Evolutionary conservation across 202 grass and related monocot genomes (phyloP).

Genomic region (Sporobolus alterniflorus): DNA sequence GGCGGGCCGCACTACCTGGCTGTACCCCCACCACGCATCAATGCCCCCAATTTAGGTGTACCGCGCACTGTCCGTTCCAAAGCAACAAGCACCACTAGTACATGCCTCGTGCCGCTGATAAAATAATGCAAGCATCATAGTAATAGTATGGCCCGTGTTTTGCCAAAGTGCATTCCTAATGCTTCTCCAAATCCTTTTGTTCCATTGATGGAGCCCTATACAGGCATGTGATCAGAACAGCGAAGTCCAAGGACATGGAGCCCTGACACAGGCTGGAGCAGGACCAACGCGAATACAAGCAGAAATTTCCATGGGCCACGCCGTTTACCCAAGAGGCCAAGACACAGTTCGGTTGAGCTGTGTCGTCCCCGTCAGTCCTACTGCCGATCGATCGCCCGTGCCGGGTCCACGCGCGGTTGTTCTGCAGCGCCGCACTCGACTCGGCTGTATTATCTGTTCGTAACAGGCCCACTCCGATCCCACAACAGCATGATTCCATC

Average conservation of each 20-base stretch:
- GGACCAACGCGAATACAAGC: background rate
- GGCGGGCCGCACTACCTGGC: constrained; percentile 5
- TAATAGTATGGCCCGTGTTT: too few species aligned
- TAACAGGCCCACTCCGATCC: too few species aligned
- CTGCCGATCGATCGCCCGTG: too few species aligned
- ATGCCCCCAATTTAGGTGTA: constrained; percentile 22
- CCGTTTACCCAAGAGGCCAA: background rate
- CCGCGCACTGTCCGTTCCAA: background rate
- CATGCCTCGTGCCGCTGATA: background rate
- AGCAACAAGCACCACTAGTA: background rate
- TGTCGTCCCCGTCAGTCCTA: background rate
- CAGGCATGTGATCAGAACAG: background rate
- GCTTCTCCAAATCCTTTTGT: background rate
- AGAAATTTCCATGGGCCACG: background rate
- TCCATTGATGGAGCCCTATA: background rate
- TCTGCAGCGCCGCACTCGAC: too few species aligned
- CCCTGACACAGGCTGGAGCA: background rate
- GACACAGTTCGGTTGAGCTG: background rate
- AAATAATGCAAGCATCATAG: background rate
- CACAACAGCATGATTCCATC: too few species aligned
- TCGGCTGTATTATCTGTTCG: too few species aligned
- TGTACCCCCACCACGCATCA: constrained; percentile 22
- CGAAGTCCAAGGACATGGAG: background rate
- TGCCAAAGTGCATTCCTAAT: background rate
- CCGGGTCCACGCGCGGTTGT: too few species aligned